Evolutionary conservation across 1,139 yeast species (phyloP).

Genomic region (Lodderomyces orthopsilosis): DNA sequence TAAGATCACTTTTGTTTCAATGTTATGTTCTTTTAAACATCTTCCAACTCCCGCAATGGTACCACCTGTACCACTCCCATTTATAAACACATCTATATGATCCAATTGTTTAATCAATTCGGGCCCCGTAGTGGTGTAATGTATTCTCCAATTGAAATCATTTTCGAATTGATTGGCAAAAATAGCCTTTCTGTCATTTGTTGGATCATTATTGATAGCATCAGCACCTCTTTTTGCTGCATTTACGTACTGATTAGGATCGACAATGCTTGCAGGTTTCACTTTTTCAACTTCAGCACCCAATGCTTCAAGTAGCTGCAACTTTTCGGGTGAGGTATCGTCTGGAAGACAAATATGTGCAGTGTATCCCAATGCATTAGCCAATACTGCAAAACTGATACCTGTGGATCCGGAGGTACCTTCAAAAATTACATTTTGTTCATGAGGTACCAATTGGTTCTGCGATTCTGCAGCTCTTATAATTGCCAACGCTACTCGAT

Average conservation of each 20-base stretch:
- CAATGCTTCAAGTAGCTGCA: conserved; percentile 62
- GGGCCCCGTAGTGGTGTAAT: conserved; percentile 84
- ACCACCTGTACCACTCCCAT: conserved; percentile 75
- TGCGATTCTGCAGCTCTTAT: conserved; percentile 61
- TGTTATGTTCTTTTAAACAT: conserved; percentile 55
- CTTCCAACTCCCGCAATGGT: conserved; percentile 87
- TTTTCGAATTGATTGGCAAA: conserved; percentile 97
- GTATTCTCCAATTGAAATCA: conserved; percentile 84
- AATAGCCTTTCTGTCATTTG: conserved; percentile 51
- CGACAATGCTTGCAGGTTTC: conserved; percentile 92
- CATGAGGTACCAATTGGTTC: conserved; percentile 57
- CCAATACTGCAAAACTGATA: conserved; percentile 83
- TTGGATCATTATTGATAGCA: conserved; percentile 39
- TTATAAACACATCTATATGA: conserved; percentile 68
- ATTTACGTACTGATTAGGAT: conserved; percentile 89
- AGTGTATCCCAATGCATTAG: conserved; percentile 82
- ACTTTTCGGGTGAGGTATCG: conserved; percentile 84
- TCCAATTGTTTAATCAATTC: conserved; percentile 75
- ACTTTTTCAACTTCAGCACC: conserved; percentile 91
- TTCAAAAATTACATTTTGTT: conserved; percentile 71
- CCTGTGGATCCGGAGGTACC: conserved; percentile 98
- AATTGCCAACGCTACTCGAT: conserved; percentile 86
- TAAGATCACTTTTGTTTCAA: conserved; percentile 47
- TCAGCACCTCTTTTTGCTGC: conserved; percentile 70
- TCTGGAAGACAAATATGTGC: conserved; percentile 95